Evolutionary conservation across 495 filamentous ascomycete genomes (phyloP), one percentile per base, ranked within the genome.

Genomic region (Ascodesmis nigricans): DNA sequence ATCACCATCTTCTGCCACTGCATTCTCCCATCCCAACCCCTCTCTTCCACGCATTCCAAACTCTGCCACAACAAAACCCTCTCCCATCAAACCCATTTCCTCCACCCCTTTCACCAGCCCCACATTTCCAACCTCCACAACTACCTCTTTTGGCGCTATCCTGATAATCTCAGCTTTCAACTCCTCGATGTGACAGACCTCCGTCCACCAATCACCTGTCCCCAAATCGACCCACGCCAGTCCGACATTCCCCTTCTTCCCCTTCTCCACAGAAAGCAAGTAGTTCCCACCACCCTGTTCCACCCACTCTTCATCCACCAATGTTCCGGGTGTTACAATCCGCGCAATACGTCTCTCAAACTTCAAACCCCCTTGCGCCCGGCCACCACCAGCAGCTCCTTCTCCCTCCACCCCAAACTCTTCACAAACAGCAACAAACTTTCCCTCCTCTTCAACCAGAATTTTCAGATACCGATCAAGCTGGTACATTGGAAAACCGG

Each of bases 241-340:
- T 6, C 90, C 90, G 39, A 90, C 24, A 27, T 44, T 35, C 13
- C 22, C 32, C 0, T n/a, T 40, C 5, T 11, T 14, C 16, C 3
- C 20, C 13, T 15, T 26, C 24, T 47, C 47, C 11, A 56, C 38
- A n/a, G 45, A 71, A 42, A 95, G 65, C 25, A 97, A 54, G 50
- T 81, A 97, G 50, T 93, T 91, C 52, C 90, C 91, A 41, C 79
- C 71, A 34, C 74, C 81, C 0, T 80, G 75, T 46, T 93, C 77
- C 60, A 95, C 77, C 53, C 93, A 95, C 42, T 83, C 81, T 55
- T 99, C 90, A 53, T 99, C 87, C 44, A 95, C 91, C 27, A 95
- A 56, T 1, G 87, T 99, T 5, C 87, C 87, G 0, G 90, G 82
- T 0, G 87, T 92, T 51, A 99, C 66, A 35, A 93, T 73, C 25